Conservation (phyloP, 2,329 filamentous ascomycete genomes). For the Aspergillus clavatus region DNA sequence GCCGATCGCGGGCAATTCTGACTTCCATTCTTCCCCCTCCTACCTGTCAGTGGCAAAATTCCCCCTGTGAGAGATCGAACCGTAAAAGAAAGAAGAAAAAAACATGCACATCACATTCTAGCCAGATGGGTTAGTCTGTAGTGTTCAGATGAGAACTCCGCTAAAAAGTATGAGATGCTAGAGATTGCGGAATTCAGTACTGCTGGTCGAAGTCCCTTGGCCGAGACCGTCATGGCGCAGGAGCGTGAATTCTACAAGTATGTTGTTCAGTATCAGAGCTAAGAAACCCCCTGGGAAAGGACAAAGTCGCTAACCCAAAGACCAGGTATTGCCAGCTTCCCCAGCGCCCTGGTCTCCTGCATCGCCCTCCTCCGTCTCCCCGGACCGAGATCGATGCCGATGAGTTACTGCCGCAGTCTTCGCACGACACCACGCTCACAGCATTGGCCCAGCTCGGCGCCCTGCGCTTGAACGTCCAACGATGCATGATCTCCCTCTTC, state of each 20-base stretch:
- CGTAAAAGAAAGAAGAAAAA: too few species aligned
- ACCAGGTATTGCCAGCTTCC: constrained; percentile 18
- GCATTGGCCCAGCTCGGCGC: constrained; percentile 49
- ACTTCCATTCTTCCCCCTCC: too few species aligned
- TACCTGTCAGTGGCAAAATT: too few species aligned
- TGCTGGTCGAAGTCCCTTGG: background rate
- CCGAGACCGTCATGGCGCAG: constrained; percentile 8
- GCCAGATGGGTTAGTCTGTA: background rate
- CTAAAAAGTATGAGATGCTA: background rate
- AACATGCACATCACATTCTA: background rate
- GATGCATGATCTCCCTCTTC: constrained; percentile 50
- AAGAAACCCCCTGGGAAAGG: background rate
- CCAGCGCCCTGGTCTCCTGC: constrained; percentile 14
- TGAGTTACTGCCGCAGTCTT: constrained; percentile 24
- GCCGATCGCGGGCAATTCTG: too few species aligned
- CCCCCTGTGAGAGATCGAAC: too few species aligned
- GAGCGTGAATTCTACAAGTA: constrained; percentile 23
- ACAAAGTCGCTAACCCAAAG: constrained; percentile 14
- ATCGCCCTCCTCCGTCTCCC: constrained; percentile 12
- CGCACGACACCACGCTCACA: constrained; percentile 38
- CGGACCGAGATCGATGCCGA: background rate
- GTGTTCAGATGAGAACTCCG: too few species aligned
- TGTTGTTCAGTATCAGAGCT: background rate
- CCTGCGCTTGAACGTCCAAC: constrained; percentile 40
- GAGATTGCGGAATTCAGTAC: background rate